These are phyloP conservation scores for Tritrichomonas foetus DNA, from an alignment of 208 protist genomes.

Conservation along the genomic window DNA sequence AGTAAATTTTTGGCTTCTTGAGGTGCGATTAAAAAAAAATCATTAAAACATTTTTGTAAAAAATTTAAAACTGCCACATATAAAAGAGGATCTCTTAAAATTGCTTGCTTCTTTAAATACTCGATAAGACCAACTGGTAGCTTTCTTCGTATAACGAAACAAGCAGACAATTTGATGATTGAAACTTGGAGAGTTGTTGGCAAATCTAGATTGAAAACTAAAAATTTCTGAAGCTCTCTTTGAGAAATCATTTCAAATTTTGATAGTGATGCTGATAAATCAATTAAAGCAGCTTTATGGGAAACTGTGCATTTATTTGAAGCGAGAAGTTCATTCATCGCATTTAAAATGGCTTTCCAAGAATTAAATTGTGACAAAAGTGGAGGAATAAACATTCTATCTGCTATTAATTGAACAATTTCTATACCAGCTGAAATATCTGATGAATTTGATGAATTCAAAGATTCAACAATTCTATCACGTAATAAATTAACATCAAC, in stretches of 20 bases:
- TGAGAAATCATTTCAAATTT: not conserved
- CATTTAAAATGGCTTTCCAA: not conserved
- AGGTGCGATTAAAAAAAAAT: not conserved
- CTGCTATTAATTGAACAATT: not conserved
- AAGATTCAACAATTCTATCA: not conserved
- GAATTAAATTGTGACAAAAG: too few species aligned
- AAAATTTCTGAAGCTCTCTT: not conserved
- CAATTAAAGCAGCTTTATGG: not conserved
- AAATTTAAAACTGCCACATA: not conserved
- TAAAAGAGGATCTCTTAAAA: not conserved
- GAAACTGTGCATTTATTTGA: not conserved
- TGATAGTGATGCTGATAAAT: not conserved
- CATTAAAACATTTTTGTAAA: constrained; percentile 1
- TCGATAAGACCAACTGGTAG: not conserved
- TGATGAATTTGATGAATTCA: not conserved
- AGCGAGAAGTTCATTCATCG: not conserved
- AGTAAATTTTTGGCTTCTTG: not conserved
- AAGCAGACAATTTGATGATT: constrained; percentile 8
- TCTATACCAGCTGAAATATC: constrained; percentile 1
- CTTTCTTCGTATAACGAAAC: not conserved
- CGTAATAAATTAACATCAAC: not conserved
- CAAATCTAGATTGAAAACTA: not conserved
- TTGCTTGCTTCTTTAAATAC: not conserved
- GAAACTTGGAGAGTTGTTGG: not conserved
- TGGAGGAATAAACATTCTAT: not conserved